These are phyloP conservation scores for Cucumis hystrix DNA, from an alignment of 306 rosid genomes.

Conservation along the genomic window DNA sequence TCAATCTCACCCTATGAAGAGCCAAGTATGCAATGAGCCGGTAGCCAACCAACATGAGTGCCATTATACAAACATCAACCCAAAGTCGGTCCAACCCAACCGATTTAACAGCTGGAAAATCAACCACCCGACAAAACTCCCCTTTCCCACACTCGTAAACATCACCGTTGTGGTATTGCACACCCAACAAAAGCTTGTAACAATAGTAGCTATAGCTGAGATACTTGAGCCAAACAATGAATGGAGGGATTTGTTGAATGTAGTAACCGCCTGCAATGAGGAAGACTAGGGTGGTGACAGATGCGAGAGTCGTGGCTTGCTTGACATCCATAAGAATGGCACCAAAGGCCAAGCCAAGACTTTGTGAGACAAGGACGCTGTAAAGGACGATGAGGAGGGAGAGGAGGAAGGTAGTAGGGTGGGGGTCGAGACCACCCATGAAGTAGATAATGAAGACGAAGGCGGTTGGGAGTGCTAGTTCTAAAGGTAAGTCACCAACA, in stretches of 20 bases:
- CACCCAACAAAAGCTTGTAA: slow-evolving; percentile 88
- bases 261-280: slow-evolving; percentile 98
- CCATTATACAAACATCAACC: slow-evolving; percentile 73
- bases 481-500: slow-evolving; percentile 80
- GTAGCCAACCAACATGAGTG: slow-evolving; percentile 77
- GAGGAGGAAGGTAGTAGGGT: slow-evolving; percentile 62
- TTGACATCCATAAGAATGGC: slow-evolving; percentile 91
- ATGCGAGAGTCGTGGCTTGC: slow-evolving; percentile 88
- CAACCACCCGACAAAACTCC: slow-evolving; percentile 48
- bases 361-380: slow-evolving; percentile 87
- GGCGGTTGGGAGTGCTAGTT: slow-evolving; percentile 92
- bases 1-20: slow-evolving; percentile 61
- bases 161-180: slow-evolving; percentile 64
- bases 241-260: slow-evolving; percentile 77
- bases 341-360: slow-evolving; percentile 88
- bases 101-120: slow-evolving; percentile 61
- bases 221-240: slow-evolving; percentile 86
- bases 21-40: slow-evolving; percentile 79
- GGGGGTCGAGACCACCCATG: slow-evolving; percentile 95
- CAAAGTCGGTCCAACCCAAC: slow-evolving; percentile 69
- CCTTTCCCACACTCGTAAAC: slow-evolving; percentile 70
- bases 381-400: slow-evolving; percentile 81
- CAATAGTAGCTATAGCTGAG: slow-evolving; percentile 93
- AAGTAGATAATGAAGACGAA: slow-evolving; percentile 79
- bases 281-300: slow-evolving; percentile 90